Evolutionary conservation across 331 rosid species (phyloP), one percentile per base, ranked within the genome.

Genomic region (Rosa hybrid): DNA sequence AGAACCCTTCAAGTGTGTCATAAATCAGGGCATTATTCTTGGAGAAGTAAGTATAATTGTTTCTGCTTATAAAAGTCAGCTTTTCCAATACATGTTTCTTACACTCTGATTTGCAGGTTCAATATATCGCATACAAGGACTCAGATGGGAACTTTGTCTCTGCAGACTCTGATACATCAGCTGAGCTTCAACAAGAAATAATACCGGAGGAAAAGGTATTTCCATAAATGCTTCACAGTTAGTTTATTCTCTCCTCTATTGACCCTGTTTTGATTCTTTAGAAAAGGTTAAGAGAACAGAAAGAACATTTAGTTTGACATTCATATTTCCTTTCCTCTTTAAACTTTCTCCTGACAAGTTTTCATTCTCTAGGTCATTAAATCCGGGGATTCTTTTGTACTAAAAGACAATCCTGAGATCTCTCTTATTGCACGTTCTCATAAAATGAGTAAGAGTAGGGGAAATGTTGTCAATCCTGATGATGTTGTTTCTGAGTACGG

Each of bases 391-490:
- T 91, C 85, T 86, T 90, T 90, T 88, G 91, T 93, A 82, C 45
- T 95, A 88, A 95, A 93, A 84, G 98, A 95, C 76, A 89, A 91
- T 87, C 91, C 94, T 68, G 83, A 84, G 77, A 79, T 95, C 69
- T 85, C 90, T 65, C 81, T 95, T 88, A 74, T 89, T 89, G 93
- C 96, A 41, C 98, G 97, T 5, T 77, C 99, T 81, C 91, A 95
- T 83, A 91, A 95, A 88, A 95, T 95, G 98, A 95, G 99, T 84
- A 95, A 93, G 84, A 95, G 99, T 79, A 89, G 98, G 86, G 99
- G 99, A 78, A 92, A 95, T 59, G 98, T 95, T 78, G 98, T 95
- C 75, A 95, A 91, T 80, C 98, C 98, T 39, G 99, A 95, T 77
- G 98, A 91, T 38, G 94, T 95, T 78, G 90, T 95, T 80, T 89